These are phyloP conservation scores for Alternaria triticimaculans DNA, from an alignment of 2,329 filamentous ascomycete genomes.

Conservation along the genomic window DNA sequence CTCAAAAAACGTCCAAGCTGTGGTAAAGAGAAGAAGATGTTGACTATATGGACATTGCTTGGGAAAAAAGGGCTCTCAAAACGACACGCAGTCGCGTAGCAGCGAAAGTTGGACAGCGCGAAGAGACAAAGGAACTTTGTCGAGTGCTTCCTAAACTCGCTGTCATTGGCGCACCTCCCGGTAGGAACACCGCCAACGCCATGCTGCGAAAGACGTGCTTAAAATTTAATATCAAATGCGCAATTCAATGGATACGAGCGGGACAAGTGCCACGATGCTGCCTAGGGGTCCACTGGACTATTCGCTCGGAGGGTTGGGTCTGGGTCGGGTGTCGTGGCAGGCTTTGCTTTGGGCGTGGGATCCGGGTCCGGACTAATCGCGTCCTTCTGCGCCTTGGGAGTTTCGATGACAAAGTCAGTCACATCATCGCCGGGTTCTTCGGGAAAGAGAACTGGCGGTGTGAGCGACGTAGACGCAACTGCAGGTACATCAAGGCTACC, in stretches of 20 bases:
- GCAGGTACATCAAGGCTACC: constrained; percentile 30
- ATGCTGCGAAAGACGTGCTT: constrained; percentile 29
- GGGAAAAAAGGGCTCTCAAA: neutral
- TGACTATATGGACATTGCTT: constrained; percentile 6
- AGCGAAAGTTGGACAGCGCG: neutral
- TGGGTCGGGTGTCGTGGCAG: constrained; percentile 3
- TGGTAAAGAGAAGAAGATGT: neutral
- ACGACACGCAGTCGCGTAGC: neutral
- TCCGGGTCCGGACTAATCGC: constrained; percentile 48
- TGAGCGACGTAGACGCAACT: constrained; percentile 49
- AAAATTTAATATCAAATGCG: constrained; percentile 15
- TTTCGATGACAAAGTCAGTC: constrained; percentile 50
- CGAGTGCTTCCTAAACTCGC: neutral
- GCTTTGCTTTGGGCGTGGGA: constrained; percentile 46
- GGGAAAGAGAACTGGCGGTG: constrained; percentile 60
- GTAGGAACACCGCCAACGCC: constrained; percentile 47
- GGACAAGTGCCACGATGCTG: neutral
- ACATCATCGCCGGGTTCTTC: constrained; percentile 47
- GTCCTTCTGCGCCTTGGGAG: constrained; percentile 44
- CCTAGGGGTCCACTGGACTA: constrained; percentile 5
- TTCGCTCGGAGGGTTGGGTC: neutral
- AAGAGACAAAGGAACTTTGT: neutral
- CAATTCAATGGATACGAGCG: constrained; percentile 7
- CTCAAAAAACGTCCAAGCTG: neutral
- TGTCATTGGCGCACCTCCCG: constrained; percentile 44